Percentiles rank a stretch among this genome's conserved stretches.
Evolutionary conservation across 2,329 filamentous ascomycete species (phyloP).

Genomic region (Colletotrichum incanum): DNA sequence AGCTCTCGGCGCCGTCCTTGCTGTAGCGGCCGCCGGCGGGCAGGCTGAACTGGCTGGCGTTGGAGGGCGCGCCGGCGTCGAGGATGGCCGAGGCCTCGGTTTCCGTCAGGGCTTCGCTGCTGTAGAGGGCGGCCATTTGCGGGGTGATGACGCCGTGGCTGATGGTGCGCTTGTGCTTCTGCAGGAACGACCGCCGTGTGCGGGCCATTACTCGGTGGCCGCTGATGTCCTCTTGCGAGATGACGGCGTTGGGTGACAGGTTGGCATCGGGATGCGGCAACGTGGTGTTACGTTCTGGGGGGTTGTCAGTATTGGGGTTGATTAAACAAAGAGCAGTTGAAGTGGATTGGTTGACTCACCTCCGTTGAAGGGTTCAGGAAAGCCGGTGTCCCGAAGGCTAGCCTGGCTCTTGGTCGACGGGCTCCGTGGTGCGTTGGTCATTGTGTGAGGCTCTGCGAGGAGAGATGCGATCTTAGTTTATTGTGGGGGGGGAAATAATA

Average conservation of each 20-base stretch:
- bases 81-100: slow-evolving; percentile 31
- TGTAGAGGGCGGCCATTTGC: slow-evolving; percentile 54
- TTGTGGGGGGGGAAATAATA: slow-evolving; percentile 17
- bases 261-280: slow-evolving; percentile 75
- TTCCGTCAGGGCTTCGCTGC: slow-evolving; percentile 48
- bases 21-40: slow-evolving; percentile 38
- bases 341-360: slow-evolving; percentile 52
- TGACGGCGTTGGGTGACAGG: slow-evolving; percentile 69
- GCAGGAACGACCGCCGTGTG: slow-evolving; percentile 63
- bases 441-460: slow-evolving; percentile 35
- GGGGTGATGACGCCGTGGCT: slow-evolving; percentile 62
- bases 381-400: slow-evolving; percentile 61
- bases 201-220: slow-evolving; percentile 59
- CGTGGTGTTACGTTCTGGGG: slow-evolving; percentile 70
- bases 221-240: slow-evolving; percentile 69
- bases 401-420: slow-evolving; percentile 40
- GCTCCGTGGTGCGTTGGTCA: slow-evolving; percentile 36
- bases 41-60: slow-evolving; percentile 32
- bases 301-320: slow-evolving; percentile 1
- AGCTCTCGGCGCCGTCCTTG: slow-evolving; percentile 59
- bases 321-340: not conserved
- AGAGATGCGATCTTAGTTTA: slow-evolving; percentile 35
- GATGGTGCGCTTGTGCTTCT: slow-evolving; percentile 63
- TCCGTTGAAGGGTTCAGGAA: slow-evolving; percentile 66
- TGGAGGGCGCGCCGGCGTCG: slow-evolving; percentile 31